These are phyloP conservation scores for Gossypium davidsonii DNA, from an alignment of 441 rosid genomes.

Conservation along the genomic window DNA sequence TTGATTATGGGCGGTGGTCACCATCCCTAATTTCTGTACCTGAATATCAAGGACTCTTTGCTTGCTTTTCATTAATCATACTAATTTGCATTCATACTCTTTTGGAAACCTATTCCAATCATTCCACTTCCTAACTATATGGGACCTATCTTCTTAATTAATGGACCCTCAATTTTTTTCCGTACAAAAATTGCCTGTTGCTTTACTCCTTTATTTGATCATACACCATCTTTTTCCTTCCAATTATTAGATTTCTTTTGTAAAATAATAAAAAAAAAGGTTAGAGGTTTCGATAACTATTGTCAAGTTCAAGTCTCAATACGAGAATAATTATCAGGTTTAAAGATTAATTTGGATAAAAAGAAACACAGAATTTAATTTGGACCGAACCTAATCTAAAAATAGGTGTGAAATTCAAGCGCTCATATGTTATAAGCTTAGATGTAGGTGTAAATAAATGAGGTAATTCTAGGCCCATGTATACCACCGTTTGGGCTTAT, in stretches of 20 bases:
- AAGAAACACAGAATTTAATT: too few species aligned
- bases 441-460: neutral
- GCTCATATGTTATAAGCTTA: neutral
- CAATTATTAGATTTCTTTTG: too few species aligned
- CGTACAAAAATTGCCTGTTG: neutral
- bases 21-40: neutral
- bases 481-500: neutral
- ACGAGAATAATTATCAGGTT: too few species aligned
- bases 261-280: too few species aligned
- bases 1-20: neutral
- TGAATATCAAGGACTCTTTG: neutral
- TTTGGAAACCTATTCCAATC: neutral
- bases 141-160: constrained; percentile 2
- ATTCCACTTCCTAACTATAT: neutral
- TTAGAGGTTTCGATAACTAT: too few species aligned
- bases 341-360: neutral
- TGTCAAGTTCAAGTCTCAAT: too few species aligned
- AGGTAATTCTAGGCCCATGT: neutral
- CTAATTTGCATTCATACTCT: neutral
- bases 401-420: too few species aligned
- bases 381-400: too few species aligned
- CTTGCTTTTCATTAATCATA: neutral
- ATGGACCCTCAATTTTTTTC: neutral
- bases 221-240: neutral
- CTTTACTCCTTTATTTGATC: constrained; percentile 9